Evolutionary conservation across 768 basidiomycete genomes (phyloP).

Genomic region (Megacollybia marginata): DNA sequence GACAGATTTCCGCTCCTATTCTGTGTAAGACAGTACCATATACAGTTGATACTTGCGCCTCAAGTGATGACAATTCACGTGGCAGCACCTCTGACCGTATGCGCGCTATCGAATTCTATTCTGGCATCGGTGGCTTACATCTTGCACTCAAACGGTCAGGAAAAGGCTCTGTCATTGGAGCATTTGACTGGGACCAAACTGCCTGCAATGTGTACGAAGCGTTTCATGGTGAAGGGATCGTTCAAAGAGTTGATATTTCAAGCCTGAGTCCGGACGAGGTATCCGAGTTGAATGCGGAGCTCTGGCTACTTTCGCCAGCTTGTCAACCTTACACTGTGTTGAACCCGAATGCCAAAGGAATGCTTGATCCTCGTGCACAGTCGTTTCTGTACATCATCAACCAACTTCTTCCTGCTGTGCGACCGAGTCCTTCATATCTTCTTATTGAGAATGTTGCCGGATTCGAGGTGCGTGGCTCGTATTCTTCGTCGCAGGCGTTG

Average conservation of each 20-base stretch:
- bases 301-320: constrained; percentile 78
- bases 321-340: constrained; percentile 83
- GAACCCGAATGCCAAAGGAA: constrained; percentile 66
- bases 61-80: too few species aligned
- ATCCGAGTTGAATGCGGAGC: constrained; percentile 38
- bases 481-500: not conserved
- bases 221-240: constrained; percentile 44
- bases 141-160: constrained; percentile 53
- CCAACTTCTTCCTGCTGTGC: constrained; percentile 42
- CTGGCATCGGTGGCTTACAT: constrained; percentile 77
- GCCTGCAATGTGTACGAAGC: constrained; percentile 64
- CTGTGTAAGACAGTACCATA: too few species aligned
- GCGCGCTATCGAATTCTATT: constrained; percentile 63
- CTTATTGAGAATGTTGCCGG: constrained; percentile 80
- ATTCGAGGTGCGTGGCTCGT: constrained; percentile 53
- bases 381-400: constrained; percentile 71
- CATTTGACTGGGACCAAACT: constrained; percentile 80
- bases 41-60: too few species aligned
- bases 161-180: constrained; percentile 43
- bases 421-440: constrained; percentile 47
- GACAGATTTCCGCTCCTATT: too few species aligned
- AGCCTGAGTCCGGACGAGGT: constrained; percentile 43
- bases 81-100: not conserved
- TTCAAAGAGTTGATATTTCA: constrained; percentile 61
- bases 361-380: constrained; percentile 62